phyloP scores from a whole-genome alignment of 139 green algal genomes.

The Astrephomene gubernaculifera region DNA sequence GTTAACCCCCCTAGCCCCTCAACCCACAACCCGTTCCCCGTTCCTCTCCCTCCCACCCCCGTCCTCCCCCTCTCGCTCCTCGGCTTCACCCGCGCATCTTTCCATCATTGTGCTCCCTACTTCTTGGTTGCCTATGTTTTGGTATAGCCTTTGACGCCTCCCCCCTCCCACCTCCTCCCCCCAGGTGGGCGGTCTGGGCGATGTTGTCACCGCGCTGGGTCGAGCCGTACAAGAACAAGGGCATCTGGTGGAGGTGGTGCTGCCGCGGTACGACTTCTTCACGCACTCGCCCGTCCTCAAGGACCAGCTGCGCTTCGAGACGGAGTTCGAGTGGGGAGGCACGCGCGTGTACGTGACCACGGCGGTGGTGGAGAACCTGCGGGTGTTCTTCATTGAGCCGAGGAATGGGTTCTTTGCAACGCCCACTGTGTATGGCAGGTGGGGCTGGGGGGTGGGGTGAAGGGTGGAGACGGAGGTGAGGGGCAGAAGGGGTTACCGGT shows the following conservation, averaged over 20 bases:
- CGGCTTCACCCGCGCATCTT: too few species aligned
- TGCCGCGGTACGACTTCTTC: constrained; percentile 87
- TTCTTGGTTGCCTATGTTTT: too few species aligned
- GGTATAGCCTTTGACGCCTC: background rate
- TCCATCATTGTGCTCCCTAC: too few species aligned
- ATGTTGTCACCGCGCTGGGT: constrained; percentile 93
- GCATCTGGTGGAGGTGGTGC: constrained; percentile 82
- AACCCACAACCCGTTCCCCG: too few species aligned
- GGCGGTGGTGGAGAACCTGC: constrained; percentile 79
- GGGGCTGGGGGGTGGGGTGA: too few species aligned
- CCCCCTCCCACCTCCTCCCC: background rate
- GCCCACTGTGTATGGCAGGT: constrained; percentile 78
- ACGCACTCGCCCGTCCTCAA: constrained; percentile 69
- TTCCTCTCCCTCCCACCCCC: too few species aligned
- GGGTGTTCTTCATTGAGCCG: constrained; percentile 79
- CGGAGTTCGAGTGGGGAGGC: constrained; percentile 86
- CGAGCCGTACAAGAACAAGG: constrained; percentile 92
- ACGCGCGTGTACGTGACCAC: constrained; percentile 80
- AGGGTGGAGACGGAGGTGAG: too few species aligned
- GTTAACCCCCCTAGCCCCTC: too few species aligned
- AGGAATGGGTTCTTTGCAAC: constrained; percentile 87
- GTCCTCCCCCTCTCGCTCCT: too few species aligned
- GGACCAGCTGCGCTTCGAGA: constrained; percentile 64
- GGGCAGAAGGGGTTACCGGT: too few species aligned
- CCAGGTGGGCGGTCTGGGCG: constrained; percentile 87